Evolutionary conservation across 78 protist genomes (phyloP), one percentile per base, ranked within the genome.

Genomic region (Creolimax fragrantissima): DNA sequence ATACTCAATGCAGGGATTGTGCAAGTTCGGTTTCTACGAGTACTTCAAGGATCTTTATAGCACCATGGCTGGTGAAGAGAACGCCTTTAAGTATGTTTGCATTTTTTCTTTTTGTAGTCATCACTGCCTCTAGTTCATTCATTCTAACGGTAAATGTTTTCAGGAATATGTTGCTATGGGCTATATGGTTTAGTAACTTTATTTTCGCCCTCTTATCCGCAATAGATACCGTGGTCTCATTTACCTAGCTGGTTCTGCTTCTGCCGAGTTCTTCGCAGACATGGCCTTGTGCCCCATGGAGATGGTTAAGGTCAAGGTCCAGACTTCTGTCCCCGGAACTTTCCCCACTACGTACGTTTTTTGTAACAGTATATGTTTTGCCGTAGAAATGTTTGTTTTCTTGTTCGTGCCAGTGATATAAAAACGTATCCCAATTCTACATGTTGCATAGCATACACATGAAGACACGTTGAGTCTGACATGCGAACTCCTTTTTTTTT

Each of bases 1-100:
- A n/a, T 96, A 96, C 95, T 92, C 95, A 36, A 42, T 44, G 24
- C 97, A 96, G 95, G 97, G 97, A 42, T 81, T 93, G 74, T 89
- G 86, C 89, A 96, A 97, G 92, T 97, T 94, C 85, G 98, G 98
- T 74, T 91, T 95, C 85, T 95, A 97, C 85, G 98, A 97, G 90
- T 36, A 93, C 4, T 96, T 96, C 90, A 97, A 97, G 85, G 91
- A 94, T 92, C 45, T 92, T 43, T 91, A 93, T 91, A 74, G 92
- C 84, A 84, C 91, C 74, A 4, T 43, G 4, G 88, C 91, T 58
- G 94, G 96, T n/a, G 92, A 91, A 44, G 98, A 96, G 74, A 91
- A 89, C 81, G 92, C 96, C 17, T 11, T 7, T 89, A 41, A 93
- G 93, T n/a, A n/a, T n/a, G n/a, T n/a, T n/a, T n/a, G n/a, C n/a